These are phyloP conservation scores for Chlorella sp. DNA, from an alignment of 139 green algal genomes.

Conservation along the genomic window DNA sequence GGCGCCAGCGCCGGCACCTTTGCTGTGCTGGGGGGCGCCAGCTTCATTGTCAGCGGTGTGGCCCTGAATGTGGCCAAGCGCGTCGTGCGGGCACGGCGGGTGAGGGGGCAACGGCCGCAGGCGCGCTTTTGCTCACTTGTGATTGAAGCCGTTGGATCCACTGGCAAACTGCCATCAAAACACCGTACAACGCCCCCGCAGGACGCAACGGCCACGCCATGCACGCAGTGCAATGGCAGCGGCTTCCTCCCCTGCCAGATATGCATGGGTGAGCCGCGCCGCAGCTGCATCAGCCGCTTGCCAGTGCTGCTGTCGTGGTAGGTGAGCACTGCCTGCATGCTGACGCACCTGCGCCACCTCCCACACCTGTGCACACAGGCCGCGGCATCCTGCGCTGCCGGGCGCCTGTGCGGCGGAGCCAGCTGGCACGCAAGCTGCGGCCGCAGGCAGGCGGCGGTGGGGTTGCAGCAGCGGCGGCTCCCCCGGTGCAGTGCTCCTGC, in stretches of 20 bases:
- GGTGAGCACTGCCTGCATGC: not conserved
- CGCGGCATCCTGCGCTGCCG: conserved; percentile 28
- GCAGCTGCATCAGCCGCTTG: not conserved
- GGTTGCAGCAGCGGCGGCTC: not conserved
- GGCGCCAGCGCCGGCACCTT: conserved; percentile 31
- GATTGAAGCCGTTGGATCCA: no score
- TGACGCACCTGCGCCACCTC: not conserved
- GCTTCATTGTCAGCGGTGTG: conserved; percentile 13
- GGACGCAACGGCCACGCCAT: conserved; percentile 28
- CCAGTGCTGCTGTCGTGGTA: no score
- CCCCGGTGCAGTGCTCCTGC: conserved; percentile 19
- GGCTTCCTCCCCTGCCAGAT: conserved; percentile 37
- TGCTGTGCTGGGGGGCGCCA: conserved; percentile 26
- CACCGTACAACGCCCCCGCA: conserved; percentile 2
- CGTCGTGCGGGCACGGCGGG: not conserved
- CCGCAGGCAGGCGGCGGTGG: not conserved
- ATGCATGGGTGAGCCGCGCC: conserved; percentile 17
- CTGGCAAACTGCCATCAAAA: not conserved
- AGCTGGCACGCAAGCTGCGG: not conserved
- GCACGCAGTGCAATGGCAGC: conserved; percentile 21
- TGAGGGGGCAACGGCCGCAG: no score
- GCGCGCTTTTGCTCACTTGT: no score
- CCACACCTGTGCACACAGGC: not conserved
- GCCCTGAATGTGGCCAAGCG: conserved; percentile 24
- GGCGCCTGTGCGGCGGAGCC: conserved; percentile 10